Conservation (phyloP, 176 grass and related monocot genomes). For the Tillandsia leiboldiana region DNA sequence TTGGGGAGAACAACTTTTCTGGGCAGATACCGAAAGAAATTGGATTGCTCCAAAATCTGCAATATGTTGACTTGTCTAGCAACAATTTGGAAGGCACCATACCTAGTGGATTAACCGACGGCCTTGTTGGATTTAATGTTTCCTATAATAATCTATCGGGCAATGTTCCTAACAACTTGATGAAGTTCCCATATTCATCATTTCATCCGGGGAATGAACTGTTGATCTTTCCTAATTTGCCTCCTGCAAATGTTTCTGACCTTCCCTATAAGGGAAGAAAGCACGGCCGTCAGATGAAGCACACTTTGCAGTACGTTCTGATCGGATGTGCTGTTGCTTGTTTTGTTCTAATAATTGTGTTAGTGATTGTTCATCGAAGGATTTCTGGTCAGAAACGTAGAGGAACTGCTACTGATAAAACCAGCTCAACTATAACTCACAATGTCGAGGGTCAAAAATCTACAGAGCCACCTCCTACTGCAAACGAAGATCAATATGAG, state of each 20-base stretch:
- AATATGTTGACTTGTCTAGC: conserved; percentile 59
- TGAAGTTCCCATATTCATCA: conserved; percentile 82
- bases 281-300: conserved; percentile 41
- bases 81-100: conserved; percentile 64
- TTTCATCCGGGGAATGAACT: conserved; percentile 86
- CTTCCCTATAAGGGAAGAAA: conserved; percentile 14
- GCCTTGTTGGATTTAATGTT: conserved; percentile 54
- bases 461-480: conserved; percentile 28
- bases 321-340: conserved; percentile 47
- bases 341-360: conserved; percentile 56
- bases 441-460: conserved; percentile 28
- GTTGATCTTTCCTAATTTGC: conserved; percentile 46
- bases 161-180: conserved; percentile 53
- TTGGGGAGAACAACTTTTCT: conserved; percentile 54
- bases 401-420: conserved; percentile 26
- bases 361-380: conserved; percentile 62
- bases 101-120: conserved; percentile 61
- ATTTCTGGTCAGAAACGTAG: conserved; percentile 39
- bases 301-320: conserved; percentile 45
- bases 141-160: conserved; percentile 80
- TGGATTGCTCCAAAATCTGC: conserved; percentile 47
- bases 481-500: conserved; percentile 25
- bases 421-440: conserved; percentile 19
- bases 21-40: conserved; percentile 57
- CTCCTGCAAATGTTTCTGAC: conserved; percentile 25